A percentile compares a stretch with the other conserved stretches of the same genome.
Conservation (phyloP, 2,329 filamentous ascomycete species). For the Botrytis porri region DNA sequence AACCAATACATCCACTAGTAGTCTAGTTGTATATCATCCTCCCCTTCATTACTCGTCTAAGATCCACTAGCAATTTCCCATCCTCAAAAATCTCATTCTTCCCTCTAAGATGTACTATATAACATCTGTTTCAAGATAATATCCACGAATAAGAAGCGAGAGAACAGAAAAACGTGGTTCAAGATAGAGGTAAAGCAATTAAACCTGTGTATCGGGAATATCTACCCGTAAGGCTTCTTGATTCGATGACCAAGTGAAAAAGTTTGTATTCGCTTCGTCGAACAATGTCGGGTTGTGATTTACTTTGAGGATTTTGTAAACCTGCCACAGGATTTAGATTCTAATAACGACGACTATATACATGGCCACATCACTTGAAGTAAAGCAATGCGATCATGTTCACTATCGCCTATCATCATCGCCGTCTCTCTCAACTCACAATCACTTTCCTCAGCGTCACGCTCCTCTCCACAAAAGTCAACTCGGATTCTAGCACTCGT, state of each 20-base stretch:
- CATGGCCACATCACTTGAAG: too few relatives aligned
- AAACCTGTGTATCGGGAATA: neutral
- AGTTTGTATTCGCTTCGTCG: neutral
- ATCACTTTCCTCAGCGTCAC: neutral
- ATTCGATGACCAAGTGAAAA: neutral
- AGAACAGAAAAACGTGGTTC: rapidly evolving
- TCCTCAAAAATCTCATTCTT: neutral
- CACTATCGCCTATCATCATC: neutral
- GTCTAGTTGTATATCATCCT: neutral
- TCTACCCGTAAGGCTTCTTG: neutral
- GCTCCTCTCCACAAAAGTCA: neutral
- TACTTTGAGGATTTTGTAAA: neutral
- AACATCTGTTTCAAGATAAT: neutral
- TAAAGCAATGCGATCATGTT: neutral
- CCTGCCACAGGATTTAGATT: neutral
- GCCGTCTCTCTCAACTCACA: neutral
- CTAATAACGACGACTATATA: neutral
- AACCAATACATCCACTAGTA: neutral
- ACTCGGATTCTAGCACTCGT: neutral
- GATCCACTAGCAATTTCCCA: neutral
- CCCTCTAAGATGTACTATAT: neutral
- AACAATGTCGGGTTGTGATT: neutral
- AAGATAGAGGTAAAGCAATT: neutral
- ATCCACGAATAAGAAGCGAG: neutral
- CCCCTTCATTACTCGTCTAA: neutral